These are phyloP conservation scores for Cutaneotrichosporon dermatis DNA, from an alignment of 1,284 basidiomycete genomes.

Conservation along the genomic window DNA sequence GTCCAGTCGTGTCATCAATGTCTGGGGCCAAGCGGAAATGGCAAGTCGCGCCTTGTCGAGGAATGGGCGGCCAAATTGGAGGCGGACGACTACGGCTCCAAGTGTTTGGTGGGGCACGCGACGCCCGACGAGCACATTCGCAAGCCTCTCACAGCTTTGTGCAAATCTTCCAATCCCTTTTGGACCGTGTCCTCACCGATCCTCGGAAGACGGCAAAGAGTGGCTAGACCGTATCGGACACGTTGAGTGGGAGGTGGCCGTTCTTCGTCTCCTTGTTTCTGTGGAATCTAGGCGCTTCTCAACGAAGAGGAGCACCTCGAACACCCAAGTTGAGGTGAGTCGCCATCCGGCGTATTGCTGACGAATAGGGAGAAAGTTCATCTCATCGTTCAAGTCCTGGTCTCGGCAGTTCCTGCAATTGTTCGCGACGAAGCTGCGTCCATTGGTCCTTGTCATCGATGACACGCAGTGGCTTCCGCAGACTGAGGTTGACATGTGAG, in stretches of 20 bases:
- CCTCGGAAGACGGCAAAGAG: conserved; percentile 32
- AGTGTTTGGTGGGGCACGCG: conserved; percentile 29
- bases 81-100: conserved; percentile 5
- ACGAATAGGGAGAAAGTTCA: conserved; percentile 27
- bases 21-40: conserved; percentile 39
- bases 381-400: conserved; percentile 29
- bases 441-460: conserved; percentile 40
- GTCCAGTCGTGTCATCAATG: conserved; percentile 21
- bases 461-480: conserved; percentile 42
- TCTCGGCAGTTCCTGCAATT: conserved; percentile 34
- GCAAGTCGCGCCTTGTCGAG: conserved; percentile 37
- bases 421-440: conserved; percentile 34
- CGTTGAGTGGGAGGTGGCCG: conserved; percentile 27
- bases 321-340: conserved; percentile 18
- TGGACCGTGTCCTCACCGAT: conserved; percentile 39
- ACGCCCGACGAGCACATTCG: conserved; percentile 36
- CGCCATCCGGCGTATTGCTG: neutral
- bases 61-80: conserved; percentile 31
- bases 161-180: conserved; percentile 38
- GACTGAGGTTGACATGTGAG: conserved; percentile 32
- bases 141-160: conserved; percentile 39
- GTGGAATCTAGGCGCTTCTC: conserved; percentile 29
- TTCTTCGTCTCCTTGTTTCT: conserved; percentile 35
- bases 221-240: conserved; percentile 32
- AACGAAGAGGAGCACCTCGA: conserved; percentile 4